Evolutionary conservation across 129 eudicot genomes (phyloP), one percentile per base, ranked within the genome.

Genomic region (Heracleum sosnowskyi): DNA sequence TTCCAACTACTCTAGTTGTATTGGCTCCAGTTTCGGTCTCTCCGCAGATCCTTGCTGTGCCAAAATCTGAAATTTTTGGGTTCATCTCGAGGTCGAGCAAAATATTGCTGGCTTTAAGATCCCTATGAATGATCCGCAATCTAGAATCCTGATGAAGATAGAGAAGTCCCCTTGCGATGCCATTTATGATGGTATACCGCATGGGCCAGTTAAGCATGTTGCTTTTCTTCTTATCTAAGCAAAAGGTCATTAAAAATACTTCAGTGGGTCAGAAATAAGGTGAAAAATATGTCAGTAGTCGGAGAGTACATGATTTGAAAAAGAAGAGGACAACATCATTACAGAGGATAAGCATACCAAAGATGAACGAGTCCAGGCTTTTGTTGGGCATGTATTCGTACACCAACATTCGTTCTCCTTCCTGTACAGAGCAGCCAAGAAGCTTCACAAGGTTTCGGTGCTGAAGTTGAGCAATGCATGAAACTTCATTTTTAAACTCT

Each of bases 1-100:
- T 76, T 75, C 78, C 78, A 78, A 82, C 77, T 44, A 82, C 85
- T 73, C 82, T 78, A 2, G 68, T 68, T 69, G 86, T 83, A 37
- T 83, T 70, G 39, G 83, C 81, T 31, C 74, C 69, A 5, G 78
- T 76, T 55, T 80, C 79, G 15, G 79, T 78, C 28, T 70, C 82
- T 45, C 87, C 71, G 69, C 79, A 78, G 22, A 76, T 78, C 75
- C 85, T 81, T 17, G 87, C 85, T 36, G 75, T 51, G 63, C 85
- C 87, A 31, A 85, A 85, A 26, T 85, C 87, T 55, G 85, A 78
- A 51, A 85, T 85, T 42, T 85, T 85, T 9, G 87, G 87, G 80
- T 85, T 85, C 80, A 85, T 64, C 28, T 81, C 60, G 0, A 0
- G 10, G 44, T 85, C 87, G 15, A 84, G 85, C 37, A 81, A 24